phyloP scores from a whole-genome alignment of 257 asterid species.

The Jacaranda mimosifolia region DNA sequence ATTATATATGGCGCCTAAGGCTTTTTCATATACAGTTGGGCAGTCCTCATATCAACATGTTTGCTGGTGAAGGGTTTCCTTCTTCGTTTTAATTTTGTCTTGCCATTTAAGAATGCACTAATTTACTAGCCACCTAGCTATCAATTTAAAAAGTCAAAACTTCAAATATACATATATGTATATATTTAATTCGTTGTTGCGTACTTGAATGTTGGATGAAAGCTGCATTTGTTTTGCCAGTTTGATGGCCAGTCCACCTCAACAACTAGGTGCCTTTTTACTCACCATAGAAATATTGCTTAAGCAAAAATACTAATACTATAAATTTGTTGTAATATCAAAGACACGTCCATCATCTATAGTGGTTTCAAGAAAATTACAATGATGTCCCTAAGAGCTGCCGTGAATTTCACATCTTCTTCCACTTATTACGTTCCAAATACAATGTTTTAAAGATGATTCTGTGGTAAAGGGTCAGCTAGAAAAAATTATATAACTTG shows the following conservation, averaged over 20 bases:
- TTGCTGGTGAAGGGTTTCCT: conserved; percentile 47
- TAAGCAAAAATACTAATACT: no score
- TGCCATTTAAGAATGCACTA: conserved; percentile 47
- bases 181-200: not conserved
- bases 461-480: no score
- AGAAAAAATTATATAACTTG: no score
- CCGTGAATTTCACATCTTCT: no score
- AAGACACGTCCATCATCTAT: not conserved
- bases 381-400: no score
- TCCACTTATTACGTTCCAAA: no score
- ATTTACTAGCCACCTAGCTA: not conserved
- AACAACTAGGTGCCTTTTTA: not conserved
- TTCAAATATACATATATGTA: not conserved
- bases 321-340: no score
- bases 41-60: conserved; percentile 41
- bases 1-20: no score
- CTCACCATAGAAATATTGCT: conserved; percentile 2
- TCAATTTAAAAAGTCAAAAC: not conserved
- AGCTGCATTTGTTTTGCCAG: conserved; percentile 44
- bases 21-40: conserved; percentile 38
- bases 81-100: conserved; percentile 25
- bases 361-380: no score
- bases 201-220: conserved; percentile 25
- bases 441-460: no score
- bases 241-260: conserved; percentile 44